These are phyloP conservation scores for Trichoderma gamsii DNA, from an alignment of 495 filamentous ascomycete genomes.

Conservation along the genomic window DNA sequence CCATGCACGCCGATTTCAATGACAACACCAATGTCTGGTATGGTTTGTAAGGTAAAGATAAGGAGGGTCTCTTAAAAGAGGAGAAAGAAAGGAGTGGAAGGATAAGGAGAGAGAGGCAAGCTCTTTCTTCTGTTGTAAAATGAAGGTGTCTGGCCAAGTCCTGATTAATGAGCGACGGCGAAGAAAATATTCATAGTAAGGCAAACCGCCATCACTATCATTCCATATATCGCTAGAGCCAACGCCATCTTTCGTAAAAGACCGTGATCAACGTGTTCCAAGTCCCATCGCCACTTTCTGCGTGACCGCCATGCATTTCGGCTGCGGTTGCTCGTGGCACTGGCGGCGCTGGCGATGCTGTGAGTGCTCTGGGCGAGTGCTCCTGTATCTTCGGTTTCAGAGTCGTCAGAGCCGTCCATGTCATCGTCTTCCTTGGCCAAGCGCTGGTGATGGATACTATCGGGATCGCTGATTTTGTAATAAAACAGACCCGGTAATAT, in stretches of 20 bases:
- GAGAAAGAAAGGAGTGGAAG: too few species aligned
- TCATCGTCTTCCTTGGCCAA: constrained; percentile 87
- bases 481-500: constrained; percentile 95
- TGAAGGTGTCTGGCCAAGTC: not conserved
- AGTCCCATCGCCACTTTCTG: constrained; percentile 39
- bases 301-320: constrained; percentile 32
- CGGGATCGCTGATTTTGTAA: constrained; percentile 90
- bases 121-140: not conserved
- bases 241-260: constrained; percentile 68
- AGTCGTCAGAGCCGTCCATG: constrained; percentile 37
- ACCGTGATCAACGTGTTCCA: constrained; percentile 43
- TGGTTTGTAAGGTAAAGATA: not conserved
- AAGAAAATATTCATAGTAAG: constrained; percentile 63
- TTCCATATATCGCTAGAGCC: constrained; percentile 72
- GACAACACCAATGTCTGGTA: not conserved
- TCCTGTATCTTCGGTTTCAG: constrained; percentile 43
- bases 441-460: constrained; percentile 74
- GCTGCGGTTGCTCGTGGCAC: constrained; percentile 22
- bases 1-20: constrained; percentile 2
- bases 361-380: constrained; percentile 42
- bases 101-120: not conserved
- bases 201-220: constrained; percentile 84
- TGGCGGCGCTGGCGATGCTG: constrained; percentile 39
- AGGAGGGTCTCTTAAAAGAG: not conserved
- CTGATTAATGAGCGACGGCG: not conserved